Evolutionary conservation across 2,329 filamentous ascomycete species (phyloP), one percentile per base, ranked within the genome.

Genomic region (Botrytis cinerea): DNA sequence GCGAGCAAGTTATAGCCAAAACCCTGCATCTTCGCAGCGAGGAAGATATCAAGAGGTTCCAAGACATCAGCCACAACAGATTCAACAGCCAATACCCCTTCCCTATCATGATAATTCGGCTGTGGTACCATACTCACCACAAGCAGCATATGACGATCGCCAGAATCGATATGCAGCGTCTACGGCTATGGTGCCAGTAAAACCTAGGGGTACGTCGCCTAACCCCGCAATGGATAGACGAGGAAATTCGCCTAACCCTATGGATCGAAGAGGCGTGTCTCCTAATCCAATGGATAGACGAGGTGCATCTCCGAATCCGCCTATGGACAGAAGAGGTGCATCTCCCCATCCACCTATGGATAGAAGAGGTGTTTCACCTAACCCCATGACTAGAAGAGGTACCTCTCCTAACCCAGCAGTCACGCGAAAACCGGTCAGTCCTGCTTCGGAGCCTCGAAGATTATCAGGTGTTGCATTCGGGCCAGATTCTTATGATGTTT

Each of bases 401-500:
- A 72, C 79, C 20, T 81, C 80, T 59, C 77, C 78, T 32, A 77
- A 80, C 69, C 74, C 77, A 61, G 66, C 75, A 8, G 89, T 90
- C 75, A 86, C 84, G 74, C 89, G 92, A 70, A 95, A 95, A 81
- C 94, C 92, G 1, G 88, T 94, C 46, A 94, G 92, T 78, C 91
- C 92, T 3, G 87, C 88, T 1, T 92, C 92, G 3, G 85, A 77
- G n/a, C 81, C 84, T 64, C 85, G 88, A 73, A 84, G 87, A 68
- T 78, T 88, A 8, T 92, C 91, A 2, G 87, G 86, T 25, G 82
- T 92, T 6, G 92, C 92, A 0, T 95, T 93, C 78, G 89, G 90
- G 0, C 93, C 93, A 0, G 93, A 95, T 80, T 91, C 89, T 48
- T 95, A 93, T 79, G 90, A 94, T 78, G 86, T 88, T 1, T 85